Base-by-base conservation (phyloP, 208 protist species). In the Acanthamoeba rhysodes region DNA sequence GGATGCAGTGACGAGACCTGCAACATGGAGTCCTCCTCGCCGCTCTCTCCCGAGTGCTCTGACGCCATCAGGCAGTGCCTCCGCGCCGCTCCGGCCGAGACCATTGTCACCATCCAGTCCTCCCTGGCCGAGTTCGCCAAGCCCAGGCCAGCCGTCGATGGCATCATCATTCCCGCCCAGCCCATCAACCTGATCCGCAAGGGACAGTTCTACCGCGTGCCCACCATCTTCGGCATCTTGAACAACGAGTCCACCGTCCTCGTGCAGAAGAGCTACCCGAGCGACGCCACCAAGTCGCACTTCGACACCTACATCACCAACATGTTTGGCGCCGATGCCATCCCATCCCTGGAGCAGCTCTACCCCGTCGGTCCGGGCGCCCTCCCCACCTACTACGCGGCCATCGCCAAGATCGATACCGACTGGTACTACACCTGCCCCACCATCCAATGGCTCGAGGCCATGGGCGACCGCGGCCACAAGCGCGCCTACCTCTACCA, bases 381-480 rank as follows among this genome's bases (percentile, higher is more conserved):
- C 57, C 22, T 24, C 57, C 57, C 57, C 2, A 62, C 57, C 57
- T 62, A 62, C 57, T 62, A 62, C 57, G 8, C 57, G 18, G 57
- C 57, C 57, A 62, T 62, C 12, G 57, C 57, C 57, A 62, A 62
- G 57, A 62, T 62, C 57, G 57, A 62, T 16, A 62, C 57, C 57
- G 57, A 62, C 18, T 62, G 57, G 57, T 62, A 27, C 57, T 62
- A 62, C 57, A 62, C 57, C 10, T 62, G 57, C 57, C 70, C 74
- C 34, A 53, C 24, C 37, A 48, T 82, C 74, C 18, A 41, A 37
- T 82, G 74, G 74, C 74, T 82, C 74, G 37, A 82, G 37, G 45
- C 74, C 20, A 7, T 82, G 74, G 74, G 37, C 74, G 37, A 8
- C 74, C 5, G 22, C 14, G 74, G 74, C 32, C 74, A 82, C 74